Percentiles rank a stretch among this genome's conserved stretches.
Evolutionary conservation across 2,329 filamentous ascomycete species (phyloP).

Genomic region (Fonsecaea pedrosoi): DNA sequence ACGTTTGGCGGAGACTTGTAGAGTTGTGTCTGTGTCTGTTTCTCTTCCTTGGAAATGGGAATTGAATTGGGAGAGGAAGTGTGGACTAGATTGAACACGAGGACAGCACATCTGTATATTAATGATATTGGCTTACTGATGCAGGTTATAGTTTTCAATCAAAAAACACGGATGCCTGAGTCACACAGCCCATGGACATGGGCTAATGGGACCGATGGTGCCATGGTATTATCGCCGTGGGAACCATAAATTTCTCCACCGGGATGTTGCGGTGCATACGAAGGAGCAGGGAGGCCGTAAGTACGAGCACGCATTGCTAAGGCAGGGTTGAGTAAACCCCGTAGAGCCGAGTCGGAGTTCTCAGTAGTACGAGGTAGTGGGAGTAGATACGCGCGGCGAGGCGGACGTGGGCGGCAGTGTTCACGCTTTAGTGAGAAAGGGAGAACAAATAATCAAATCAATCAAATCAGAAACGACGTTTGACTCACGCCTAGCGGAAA

Average conservation of each 20-base stretch:
- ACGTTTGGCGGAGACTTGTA: conserved; percentile 20
- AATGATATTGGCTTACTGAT: conserved; percentile 25
- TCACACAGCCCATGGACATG: conserved; percentile 19
- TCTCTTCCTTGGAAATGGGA: background rate
- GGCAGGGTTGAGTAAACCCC: conserved; percentile 23
- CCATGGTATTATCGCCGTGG: conserved; percentile 26
- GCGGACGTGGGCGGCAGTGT: too few relatives aligned
- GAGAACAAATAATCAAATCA: conserved; percentile 5
- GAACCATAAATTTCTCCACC: conserved; percentile 15
- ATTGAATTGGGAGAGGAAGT: background rate
- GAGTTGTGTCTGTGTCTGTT: background rate
- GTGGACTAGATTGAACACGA: conserved; percentile 7
- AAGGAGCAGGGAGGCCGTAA: too few relatives aligned
- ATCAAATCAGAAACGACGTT: conserved; percentile 27
- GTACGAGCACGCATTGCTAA: conserved; percentile 16
- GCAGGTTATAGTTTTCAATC: conserved; percentile 11
- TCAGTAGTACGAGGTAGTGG: background rate
- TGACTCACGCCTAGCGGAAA: conserved; percentile 30
- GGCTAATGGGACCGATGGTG: background rate
- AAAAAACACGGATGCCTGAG: conserved; percentile 29
- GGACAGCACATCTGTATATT: conserved; percentile 17
- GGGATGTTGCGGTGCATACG: conserved; percentile 2
- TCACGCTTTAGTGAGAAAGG: background rate
- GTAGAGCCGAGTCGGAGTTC: conserved; percentile 13
- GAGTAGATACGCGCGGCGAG: conserved; percentile 9